A percentile compares a stretch with the other conserved stretches of the same genome.
Conservation (phyloP, 139 green algal species). For the Coelastrella sp. region DNA sequence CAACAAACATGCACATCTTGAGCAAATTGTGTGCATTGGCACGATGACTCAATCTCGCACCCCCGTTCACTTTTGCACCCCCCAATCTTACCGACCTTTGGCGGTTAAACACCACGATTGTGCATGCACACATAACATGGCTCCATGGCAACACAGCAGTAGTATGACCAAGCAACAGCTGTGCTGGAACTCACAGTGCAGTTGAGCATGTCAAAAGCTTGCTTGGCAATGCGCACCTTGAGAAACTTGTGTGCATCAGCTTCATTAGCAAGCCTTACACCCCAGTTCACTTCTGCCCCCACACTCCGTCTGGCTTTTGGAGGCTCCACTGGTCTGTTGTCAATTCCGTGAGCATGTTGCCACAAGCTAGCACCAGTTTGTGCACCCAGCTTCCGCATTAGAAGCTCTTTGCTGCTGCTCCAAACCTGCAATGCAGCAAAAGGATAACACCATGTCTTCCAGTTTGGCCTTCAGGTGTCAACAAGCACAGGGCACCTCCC, state of each 20-base stretch:
- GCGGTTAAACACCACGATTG: not conserved
- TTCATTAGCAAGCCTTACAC: constrained; percentile 82
- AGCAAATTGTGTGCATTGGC: constrained; percentile 76
- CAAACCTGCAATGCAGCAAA: constrained; percentile 42
- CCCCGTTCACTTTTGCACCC: constrained; percentile 96
- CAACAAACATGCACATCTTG: not conserved
- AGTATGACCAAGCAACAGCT: too few relatives aligned
- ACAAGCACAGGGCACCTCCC: too few relatives aligned
- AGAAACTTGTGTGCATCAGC: constrained; percentile 75
- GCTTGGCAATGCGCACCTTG: not conserved
- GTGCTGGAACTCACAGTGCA: too few relatives aligned
- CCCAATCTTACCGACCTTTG: too few relatives aligned
- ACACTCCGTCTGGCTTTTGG: constrained; percentile 75
- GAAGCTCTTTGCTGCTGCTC: constrained; percentile 57
- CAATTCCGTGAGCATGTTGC: constrained; percentile 36
- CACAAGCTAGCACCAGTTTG: constrained; percentile 83
- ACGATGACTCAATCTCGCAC: constrained; percentile 81
- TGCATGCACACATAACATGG: too few relatives aligned
- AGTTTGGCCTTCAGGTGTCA: too few relatives aligned
- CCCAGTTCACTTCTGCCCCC: constrained; percentile 96
- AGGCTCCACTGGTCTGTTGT: constrained; percentile 48
- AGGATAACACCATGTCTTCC: not conserved
- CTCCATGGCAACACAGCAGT: too few relatives aligned
- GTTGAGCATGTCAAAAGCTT: not conserved
- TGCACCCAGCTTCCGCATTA: constrained; percentile 78